Base-by-base conservation (phyloP, 1,284 basidiomycete species). In the Ustilago vetiveriae region DNA sequence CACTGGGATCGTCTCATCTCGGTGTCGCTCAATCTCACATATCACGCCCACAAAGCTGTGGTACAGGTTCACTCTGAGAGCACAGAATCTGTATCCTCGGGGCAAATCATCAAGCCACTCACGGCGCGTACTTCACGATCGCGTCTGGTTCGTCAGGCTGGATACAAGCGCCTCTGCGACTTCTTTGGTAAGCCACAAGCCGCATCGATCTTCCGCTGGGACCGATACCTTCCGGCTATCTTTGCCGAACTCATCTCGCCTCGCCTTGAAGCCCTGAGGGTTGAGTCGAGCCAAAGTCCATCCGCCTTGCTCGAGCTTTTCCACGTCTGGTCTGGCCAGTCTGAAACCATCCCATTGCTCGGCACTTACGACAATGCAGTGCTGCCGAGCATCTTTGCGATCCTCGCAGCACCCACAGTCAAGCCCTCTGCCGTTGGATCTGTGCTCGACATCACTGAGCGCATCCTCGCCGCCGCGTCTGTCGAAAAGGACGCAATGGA, bases 211-310 rank as follows among this genome's bases (percentile, higher is more conserved):
- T 97, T 94, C 78, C 87, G 94, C 80, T 95, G 91, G 83, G 74
- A 84, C 0, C 86, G 88, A 0, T 96, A 89, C 82, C 85, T 97
- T 68, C 82, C 84, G 1, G 83, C 85, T 10, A 86, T 90, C 11
- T 96, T 93, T 83, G 70, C 85, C 2, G 83, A 86, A 0, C 87
- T 93, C 82, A 90, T 98, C 75, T 89, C 90, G 0, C 94, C 94
- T 0, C 90, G 94, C 17, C 84, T 98, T 23, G 84, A 87, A 0
- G 83, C 85, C 5, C 85, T 98, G 21, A 88, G 91, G 54, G 85
- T 85, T 42, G 95, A 98, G 83, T 97, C 94, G 76, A 92, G 91
- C 0, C 95, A 98, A 82, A 87, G 92, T 0, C 93, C 94, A 0
- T 95, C 94, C 0, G 90, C 92, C 0, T 85, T 97, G 24, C 85